These are phyloP conservation scores for Mallotus repandus DNA, from an alignment of 441 rosid genomes.

Conservation along the genomic window DNA sequence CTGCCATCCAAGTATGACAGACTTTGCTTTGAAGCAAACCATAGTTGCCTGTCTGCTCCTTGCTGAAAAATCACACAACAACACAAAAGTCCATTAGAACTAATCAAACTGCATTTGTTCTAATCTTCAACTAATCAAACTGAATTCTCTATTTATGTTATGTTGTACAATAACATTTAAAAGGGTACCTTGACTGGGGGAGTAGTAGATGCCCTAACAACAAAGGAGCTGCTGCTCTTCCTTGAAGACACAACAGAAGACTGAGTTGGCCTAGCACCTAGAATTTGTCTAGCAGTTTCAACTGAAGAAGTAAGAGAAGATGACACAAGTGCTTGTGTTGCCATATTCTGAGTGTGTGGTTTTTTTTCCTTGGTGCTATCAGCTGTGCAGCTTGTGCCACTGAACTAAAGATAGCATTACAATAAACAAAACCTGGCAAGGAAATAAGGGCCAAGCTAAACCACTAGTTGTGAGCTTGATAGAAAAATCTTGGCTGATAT, in stretches of 20 bases:
- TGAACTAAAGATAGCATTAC: background rate
- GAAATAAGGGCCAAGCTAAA: conserved; percentile 21
- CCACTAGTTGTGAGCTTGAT: conserved; percentile 35
- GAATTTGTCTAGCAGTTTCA: conserved; percentile 67
- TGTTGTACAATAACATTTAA: background rate
- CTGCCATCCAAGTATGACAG: conserved; percentile 94
- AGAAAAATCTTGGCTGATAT: conserved; percentile 27
- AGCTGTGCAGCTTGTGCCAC: background rate
- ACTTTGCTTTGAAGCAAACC: conserved; percentile 95
- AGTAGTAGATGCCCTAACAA: conserved; percentile 72
- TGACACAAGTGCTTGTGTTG: conserved; percentile 85
- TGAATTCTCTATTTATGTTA: too few relatives aligned
- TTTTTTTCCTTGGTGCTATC: background rate
- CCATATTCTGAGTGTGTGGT: conserved; percentile 38
- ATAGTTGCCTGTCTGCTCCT: conserved; percentile 79
- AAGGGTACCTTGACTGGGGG: conserved; percentile 84
- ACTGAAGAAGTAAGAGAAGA: conserved; percentile 75
- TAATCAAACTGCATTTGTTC: background rate
- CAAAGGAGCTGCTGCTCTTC: conserved; percentile 52
- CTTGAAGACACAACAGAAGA: conserved; percentile 40
- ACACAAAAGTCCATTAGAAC: background rate
- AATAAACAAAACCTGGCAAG: background rate
- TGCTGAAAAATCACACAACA: conserved; percentile 40
- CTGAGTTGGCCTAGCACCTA: conserved; percentile 48
- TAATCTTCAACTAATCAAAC: too few relatives aligned